Evolutionary conservation across 2,329 filamentous ascomycete genomes (phyloP).

Genomic region (Penicillium janthinellum): DNA sequence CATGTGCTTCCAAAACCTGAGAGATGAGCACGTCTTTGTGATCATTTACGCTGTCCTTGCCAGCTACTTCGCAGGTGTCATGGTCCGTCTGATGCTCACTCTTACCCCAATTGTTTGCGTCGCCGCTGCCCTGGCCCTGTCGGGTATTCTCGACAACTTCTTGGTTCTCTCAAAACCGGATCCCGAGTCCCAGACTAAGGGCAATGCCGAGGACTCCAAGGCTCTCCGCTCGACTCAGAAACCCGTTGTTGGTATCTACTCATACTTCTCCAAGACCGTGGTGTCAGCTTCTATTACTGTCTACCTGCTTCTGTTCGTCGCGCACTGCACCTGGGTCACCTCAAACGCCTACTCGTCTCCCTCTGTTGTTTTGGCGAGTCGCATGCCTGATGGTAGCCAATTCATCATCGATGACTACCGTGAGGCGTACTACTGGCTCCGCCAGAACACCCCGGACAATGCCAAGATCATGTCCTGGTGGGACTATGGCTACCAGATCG

Average conservation of each 20-base stretch:
- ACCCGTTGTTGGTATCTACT: slow-evolving; percentile 82
- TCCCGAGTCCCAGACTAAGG: slow-evolving; percentile 44
- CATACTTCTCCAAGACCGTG: slow-evolving; percentile 73
- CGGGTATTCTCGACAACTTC: slow-evolving; percentile 86
- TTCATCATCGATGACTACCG: slow-evolving; percentile 99
- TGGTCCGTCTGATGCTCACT: slow-evolving; percentile 98
- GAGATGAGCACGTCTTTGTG: slow-evolving; percentile 96
- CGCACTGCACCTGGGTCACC: slow-evolving; percentile 99
- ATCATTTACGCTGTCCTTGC: slow-evolving; percentile 96
- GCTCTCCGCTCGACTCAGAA: slow-evolving; percentile 68
- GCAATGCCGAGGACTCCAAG: slow-evolving; percentile 39
- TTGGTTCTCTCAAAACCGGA: slow-evolving; percentile 66
- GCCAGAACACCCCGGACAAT: slow-evolving; percentile 91
- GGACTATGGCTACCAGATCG: slow-evolving; percentile 99
- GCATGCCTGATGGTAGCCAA: slow-evolving; percentile 89
- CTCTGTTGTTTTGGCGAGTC: slow-evolving; percentile 91
- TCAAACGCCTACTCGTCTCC: slow-evolving; percentile 98
- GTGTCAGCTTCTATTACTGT: slow-evolving; percentile 71
- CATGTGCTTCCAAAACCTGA: slow-evolving; percentile 91
- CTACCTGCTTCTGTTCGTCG: slow-evolving; percentile 89
- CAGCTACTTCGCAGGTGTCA: slow-evolving; percentile 98
- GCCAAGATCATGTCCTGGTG: slow-evolving; percentile 99
- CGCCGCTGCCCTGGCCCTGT: slow-evolving; percentile 84
- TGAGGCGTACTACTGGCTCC: slow-evolving; percentile 98
- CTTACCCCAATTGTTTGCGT: slow-evolving; percentile 96